These are phyloP conservation scores for Nakazawaea wickerhamii DNA, from an alignment of 805 yeast genomes.

Conservation along the genomic window DNA sequence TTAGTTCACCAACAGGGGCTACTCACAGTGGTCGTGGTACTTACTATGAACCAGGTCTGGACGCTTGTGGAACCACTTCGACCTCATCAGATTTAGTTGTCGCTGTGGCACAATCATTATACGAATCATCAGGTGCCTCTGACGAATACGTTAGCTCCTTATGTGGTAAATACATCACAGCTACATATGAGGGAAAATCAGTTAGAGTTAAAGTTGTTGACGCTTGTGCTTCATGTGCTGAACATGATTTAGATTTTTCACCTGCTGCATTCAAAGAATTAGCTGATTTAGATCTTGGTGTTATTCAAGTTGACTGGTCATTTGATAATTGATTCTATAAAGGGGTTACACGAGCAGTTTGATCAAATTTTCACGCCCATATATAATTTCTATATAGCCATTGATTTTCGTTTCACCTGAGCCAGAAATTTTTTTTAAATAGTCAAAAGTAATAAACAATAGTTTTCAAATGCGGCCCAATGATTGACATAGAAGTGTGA, in stretches of 20 bases:
- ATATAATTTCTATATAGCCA: too few relatives aligned
- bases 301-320: constrained; percentile 48
- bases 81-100: constrained; percentile 44
- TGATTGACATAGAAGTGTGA: too few relatives aligned
- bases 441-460: too few relatives aligned
- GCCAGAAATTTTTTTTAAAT: too few relatives aligned
- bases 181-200: constrained; percentile 41
- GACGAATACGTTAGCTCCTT: constrained; percentile 25
- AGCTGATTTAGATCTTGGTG: constrained; percentile 48
- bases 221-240: constrained; percentile 49
- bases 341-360: background rate
- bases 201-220: constrained; percentile 55
- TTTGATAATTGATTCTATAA: background rate
- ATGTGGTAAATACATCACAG: constrained; percentile 42
- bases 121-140: constrained; percentile 32
- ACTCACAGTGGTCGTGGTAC: constrained; percentile 35
- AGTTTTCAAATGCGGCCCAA: too few relatives aligned
- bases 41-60: constrained; percentile 35
- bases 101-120: constrained; percentile 43
- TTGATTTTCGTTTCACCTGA: too few relatives aligned
- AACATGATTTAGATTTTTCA: constrained; percentile 51
- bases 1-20: background rate
- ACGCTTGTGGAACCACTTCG: constrained; percentile 51
- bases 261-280: constrained; percentile 50
- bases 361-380: too few relatives aligned